These are phyloP conservation scores for Podospora bellae-mahoneyi DNA, from an alignment of 495 filamentous ascomycete species.

Conservation along the genomic window DNA sequence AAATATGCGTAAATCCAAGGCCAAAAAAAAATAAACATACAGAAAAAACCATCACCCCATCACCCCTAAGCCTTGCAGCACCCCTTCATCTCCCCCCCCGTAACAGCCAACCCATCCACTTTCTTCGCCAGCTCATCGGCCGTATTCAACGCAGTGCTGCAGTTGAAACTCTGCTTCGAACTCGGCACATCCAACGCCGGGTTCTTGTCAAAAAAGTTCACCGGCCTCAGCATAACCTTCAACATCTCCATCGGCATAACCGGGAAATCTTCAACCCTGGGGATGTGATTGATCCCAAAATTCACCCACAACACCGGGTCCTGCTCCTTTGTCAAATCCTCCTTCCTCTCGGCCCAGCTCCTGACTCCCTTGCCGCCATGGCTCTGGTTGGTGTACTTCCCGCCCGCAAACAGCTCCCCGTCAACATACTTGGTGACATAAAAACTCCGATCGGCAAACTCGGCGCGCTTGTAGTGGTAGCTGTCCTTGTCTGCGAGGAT, in stretches of 20 bases:
- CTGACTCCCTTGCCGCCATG: conserved; percentile 29
- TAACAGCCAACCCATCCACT: conserved; percentile 7
- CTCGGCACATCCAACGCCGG: conserved; percentile 73
- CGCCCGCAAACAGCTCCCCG: conserved; percentile 75
- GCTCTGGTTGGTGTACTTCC: conserved; percentile 80
- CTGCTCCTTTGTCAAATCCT: conserved; percentile 16
- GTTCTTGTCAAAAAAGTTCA: conserved; percentile 72
- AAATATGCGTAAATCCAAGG: too few relatives aligned
- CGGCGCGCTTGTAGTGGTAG: conserved; percentile 69
- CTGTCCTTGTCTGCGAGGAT: conserved; percentile 67
- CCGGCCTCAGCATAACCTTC: conserved; percentile 60
- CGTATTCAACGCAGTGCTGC: conserved; percentile 34
- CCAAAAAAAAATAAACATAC: too few relatives aligned
- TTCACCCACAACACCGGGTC: conserved; percentile 57
- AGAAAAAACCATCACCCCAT: too few relatives aligned
- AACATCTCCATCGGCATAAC: conserved; percentile 45
- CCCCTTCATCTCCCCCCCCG: background rate
- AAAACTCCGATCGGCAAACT: conserved; percentile 78
- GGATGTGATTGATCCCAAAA: conserved; percentile 62
- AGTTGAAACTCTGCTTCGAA: conserved; percentile 50
- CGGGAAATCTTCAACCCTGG: conserved; percentile 44
- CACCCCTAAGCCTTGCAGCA: conserved; percentile 1
- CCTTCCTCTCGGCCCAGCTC: conserved; percentile 25
- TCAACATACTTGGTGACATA: conserved; percentile 79
- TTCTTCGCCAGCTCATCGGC: background rate